Evolutionary conservation across 164 flowering plant genomes (phyloP).

Genomic region (Umbilicus rupestris): DNA sequence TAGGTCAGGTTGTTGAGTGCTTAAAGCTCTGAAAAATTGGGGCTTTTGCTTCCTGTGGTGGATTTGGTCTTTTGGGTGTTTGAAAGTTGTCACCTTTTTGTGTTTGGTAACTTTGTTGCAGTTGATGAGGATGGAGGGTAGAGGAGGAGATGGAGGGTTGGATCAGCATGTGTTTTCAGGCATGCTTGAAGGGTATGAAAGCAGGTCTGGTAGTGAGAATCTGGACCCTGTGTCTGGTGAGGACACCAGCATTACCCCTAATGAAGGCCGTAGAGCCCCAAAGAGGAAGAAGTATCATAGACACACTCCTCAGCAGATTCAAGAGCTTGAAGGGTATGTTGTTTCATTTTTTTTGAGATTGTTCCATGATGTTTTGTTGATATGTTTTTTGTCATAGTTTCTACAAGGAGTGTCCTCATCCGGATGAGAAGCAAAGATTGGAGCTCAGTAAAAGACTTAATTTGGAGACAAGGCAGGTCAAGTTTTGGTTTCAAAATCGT

Average conservation of each 20-base stretch:
- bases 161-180: conserved; percentile 3
- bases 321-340: conserved; percentile 48
- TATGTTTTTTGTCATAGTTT: conserved; percentile 18
- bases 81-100: conserved; percentile 2
- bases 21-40: background rate
- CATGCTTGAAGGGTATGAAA: conserved; percentile 27
- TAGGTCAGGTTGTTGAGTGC: background rate
- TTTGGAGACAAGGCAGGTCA: conserved; percentile 47
- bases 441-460: conserved; percentile 37
- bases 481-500: conserved; percentile 66
- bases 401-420: conserved; percentile 56
- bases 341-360: background rate
- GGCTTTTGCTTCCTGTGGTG: background rate
- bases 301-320: conserved; percentile 51
- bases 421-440: conserved; percentile 49
- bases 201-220: conserved; percentile 40
- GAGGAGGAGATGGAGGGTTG: background rate
- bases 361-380: background rate
- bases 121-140: background rate
- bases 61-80: background rate
- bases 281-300: conserved; percentile 43
- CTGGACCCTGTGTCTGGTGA: conserved; percentile 37
- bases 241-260: conserved; percentile 18
- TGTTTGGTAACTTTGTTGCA: conserved; percentile 1
- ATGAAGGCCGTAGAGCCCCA: conserved; percentile 5